Percentiles rank a stretch among this genome's conserved stretches.
Evolutionary conservation across 805 yeast genomes (phyloP).

Genomic region (Yarrowia porcina): DNA sequence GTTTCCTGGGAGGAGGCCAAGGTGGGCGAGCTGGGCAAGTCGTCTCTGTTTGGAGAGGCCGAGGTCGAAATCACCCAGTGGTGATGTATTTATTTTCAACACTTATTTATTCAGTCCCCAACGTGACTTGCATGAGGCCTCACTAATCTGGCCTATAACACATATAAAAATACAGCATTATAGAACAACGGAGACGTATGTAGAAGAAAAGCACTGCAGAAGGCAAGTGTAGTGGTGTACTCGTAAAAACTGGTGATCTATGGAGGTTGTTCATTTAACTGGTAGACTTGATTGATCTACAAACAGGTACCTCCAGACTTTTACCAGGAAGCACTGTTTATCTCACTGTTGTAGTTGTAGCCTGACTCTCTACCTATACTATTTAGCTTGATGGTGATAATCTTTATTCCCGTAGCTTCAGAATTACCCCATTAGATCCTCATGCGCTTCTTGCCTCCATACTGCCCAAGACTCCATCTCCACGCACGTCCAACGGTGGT

Average conservation of each 20-base stretch:
- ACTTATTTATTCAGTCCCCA: conserved; percentile 26
- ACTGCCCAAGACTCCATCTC: not conserved
- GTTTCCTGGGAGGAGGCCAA: conserved; percentile 47
- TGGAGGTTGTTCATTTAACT: too few species aligned
- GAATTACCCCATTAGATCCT: not conserved
- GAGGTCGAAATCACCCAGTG: conserved; percentile 79
- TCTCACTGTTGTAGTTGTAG: too few species aligned
- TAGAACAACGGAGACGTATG: not conserved
- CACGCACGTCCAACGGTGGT: not conserved
- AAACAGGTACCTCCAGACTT: too few species aligned
- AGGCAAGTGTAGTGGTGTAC: too few species aligned
- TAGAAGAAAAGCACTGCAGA: too few species aligned
- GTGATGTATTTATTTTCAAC: conserved; percentile 43
- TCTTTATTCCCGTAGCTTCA: not conserved
- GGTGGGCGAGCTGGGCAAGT: conserved; percentile 36
- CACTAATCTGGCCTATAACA: not conserved
- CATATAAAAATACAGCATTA: conserved; percentile 14
- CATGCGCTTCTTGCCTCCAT: not conserved
- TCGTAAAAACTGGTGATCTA: too few species aligned
- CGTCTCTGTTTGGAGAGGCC: conserved; percentile 88
- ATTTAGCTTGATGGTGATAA: too few species aligned
- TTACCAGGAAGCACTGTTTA: too few species aligned
- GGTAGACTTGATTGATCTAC: too few species aligned
- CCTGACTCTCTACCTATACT: too few species aligned
- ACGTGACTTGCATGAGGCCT: conserved; percentile 23